Conservation (phyloP, 176 grass and related monocot species). For the Poa annua region DNA sequence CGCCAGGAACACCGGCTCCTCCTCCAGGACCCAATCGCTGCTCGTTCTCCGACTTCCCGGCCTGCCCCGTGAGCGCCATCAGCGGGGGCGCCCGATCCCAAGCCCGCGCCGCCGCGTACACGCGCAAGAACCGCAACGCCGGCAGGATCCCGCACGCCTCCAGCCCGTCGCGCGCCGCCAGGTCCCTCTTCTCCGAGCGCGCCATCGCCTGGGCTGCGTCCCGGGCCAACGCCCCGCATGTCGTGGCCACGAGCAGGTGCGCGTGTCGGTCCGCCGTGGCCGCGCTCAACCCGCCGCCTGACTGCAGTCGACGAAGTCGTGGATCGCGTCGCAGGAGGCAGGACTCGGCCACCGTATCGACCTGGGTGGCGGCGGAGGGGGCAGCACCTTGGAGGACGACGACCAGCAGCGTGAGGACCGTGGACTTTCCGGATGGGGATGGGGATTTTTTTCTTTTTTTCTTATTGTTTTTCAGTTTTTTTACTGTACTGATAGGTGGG, state of each 20-base stretch:
- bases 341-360: neutral
- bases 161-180: slow-evolving; percentile 19
- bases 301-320: slow-evolving; percentile 41
- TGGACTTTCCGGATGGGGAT: too few species aligned
- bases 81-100: slow-evolving; percentile 33
- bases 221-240: slow-evolving; percentile 2
- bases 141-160: slow-evolving; percentile 53
- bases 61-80: slow-evolving; percentile 27
- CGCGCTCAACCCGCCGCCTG: neutral
- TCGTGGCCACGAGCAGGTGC: slow-evolving; percentile 44
- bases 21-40: too few species aligned
- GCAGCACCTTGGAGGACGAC: too few species aligned
- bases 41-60: too few species aligned
- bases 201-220: neutral
- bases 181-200: neutral
- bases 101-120: slow-evolving; percentile 36
- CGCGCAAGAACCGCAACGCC: slow-evolving; percentile 38
- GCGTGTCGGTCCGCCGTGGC: slow-evolving; percentile 10
- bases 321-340: neutral
- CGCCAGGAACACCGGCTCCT: too few species aligned
- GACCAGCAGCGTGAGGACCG: too few species aligned
- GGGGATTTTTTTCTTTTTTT: too few species aligned
- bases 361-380: neutral
- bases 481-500: too few species aligned
- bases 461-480: too few species aligned